Percentiles rank a stretch among this genome's conserved stretches.
Conservation (phyloP, 2,329 filamentous ascomycete genomes). For the Alternaria rosae region DNA sequence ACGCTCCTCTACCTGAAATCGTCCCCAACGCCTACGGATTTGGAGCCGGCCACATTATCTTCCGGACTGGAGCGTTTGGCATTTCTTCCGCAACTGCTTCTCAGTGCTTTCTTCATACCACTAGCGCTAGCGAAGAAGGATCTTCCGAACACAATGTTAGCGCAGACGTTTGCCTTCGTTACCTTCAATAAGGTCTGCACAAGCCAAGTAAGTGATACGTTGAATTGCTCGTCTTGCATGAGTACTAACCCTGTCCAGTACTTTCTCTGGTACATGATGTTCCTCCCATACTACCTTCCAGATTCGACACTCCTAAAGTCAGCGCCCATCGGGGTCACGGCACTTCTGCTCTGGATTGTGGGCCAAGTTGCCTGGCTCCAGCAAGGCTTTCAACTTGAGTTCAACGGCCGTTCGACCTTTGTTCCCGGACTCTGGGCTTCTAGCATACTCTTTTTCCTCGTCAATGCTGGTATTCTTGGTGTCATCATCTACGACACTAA, state of each 20-base stretch:
- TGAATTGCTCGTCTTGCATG: neutral
- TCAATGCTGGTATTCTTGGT: constrained; percentile 88
- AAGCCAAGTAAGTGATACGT: constrained; percentile 74
- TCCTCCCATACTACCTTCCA: constrained; percentile 90
- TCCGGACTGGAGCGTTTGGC: constrained; percentile 77
- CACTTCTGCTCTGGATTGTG: constrained; percentile 75
- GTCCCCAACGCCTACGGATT: constrained; percentile 51
- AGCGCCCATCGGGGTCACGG: constrained; percentile 68
- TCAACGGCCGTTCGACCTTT: constrained; percentile 80
- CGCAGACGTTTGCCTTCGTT: constrained; percentile 96
- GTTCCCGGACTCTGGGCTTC: constrained; percentile 82
- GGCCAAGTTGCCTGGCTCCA: constrained; percentile 68
- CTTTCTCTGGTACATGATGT: constrained; percentile 97
- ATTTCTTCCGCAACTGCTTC: constrained; percentile 84
- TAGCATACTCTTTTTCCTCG: constrained; percentile 78
- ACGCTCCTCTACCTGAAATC: constrained; percentile 87
- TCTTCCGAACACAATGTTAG: constrained; percentile 83
- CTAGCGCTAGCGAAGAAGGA: constrained; percentile 80
- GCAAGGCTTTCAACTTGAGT: constrained; percentile 60
- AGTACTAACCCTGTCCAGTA: constrained; percentile 65
- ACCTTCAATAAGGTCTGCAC: constrained; percentile 99
- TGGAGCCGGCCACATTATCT: constrained; percentile 43
- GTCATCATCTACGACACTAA: constrained; percentile 73
- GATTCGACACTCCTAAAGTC: constrained; percentile 72
- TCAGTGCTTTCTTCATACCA: constrained; percentile 79